phyloP scores from a whole-genome alignment of 371 early-diverging fungal genomes.

The Actinomortierella ambigua region DNA sequence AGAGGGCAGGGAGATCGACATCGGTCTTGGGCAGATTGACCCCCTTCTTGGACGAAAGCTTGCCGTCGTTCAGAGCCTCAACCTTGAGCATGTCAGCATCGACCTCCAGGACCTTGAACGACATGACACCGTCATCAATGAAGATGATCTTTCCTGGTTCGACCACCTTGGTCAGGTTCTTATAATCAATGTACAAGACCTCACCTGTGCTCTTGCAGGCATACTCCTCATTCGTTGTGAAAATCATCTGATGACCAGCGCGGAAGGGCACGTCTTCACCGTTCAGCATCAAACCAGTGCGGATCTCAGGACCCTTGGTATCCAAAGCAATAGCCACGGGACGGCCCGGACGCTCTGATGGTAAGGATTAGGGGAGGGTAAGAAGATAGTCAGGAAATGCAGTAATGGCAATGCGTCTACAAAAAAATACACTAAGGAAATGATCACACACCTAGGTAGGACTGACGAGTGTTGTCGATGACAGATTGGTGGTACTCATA shows the following conservation, averaged over 20 bases:
- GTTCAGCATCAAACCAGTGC: constrained; percentile 73
- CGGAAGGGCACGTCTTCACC: constrained; percentile 66
- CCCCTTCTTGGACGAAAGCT: constrained; percentile 79
- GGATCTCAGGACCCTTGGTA: constrained; percentile 89
- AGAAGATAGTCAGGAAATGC: constrained; percentile 1
- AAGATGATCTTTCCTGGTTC: constrained; percentile 82
- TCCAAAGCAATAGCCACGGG: constrained; percentile 88
- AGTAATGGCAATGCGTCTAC: too few species aligned
- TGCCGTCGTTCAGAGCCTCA: constrained; percentile 71
- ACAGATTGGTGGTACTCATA: constrained; percentile 91
- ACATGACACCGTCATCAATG: constrained; percentile 82
- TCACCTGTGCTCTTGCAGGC: constrained; percentile 67
- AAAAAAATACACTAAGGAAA: neutral
- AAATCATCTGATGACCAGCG: constrained; percentile 74
- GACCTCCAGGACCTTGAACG: constrained; percentile 75
- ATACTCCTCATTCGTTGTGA: constrained; percentile 76
- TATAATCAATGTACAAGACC: constrained; percentile 84
- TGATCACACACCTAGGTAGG: constrained; percentile 37
- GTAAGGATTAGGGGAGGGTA: constrained; percentile 27
- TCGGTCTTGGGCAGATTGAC: constrained; percentile 83
- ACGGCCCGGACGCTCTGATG: constrained; percentile 53
- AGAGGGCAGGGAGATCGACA: constrained; percentile 88
- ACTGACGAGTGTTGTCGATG: constrained; percentile 76
- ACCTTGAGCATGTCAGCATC: constrained; percentile 66
- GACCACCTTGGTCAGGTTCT: constrained; percentile 79